phyloP scores from a whole-genome alignment of 208 protist genomes.

The Endotrypanum monterogeii region DNA sequence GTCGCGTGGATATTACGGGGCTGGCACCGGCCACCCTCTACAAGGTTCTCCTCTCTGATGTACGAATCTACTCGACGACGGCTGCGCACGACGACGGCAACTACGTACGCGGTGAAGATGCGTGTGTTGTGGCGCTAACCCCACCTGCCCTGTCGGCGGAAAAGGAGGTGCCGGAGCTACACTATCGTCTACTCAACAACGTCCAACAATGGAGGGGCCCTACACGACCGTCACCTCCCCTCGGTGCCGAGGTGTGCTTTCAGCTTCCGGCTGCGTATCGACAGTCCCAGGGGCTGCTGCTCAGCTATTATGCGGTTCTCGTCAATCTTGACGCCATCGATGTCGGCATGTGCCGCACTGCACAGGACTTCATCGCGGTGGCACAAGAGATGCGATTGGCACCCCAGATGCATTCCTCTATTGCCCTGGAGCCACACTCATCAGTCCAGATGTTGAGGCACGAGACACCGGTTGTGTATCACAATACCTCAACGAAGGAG shows the following conservation, averaged over 20 bases:
- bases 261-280: constrained; percentile 9
- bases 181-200: constrained; percentile 1
- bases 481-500: constrained; percentile 9
- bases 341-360: constrained; percentile 5
- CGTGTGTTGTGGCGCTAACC: constrained; percentile 3
- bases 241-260: constrained; percentile 12
- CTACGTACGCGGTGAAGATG: background rate
- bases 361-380: constrained; percentile 13
- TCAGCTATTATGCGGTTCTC: constrained; percentile 7
- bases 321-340: constrained; percentile 11
- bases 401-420: background rate
- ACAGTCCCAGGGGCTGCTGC: constrained; percentile 6
- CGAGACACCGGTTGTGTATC: constrained; percentile 12
- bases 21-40: constrained; percentile 14
- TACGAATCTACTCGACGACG: background rate
- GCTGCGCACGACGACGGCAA: background rate
- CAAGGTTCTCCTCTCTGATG: constrained; percentile 2
- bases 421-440: background rate
- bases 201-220: background rate
- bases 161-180: background rate
- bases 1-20: constrained; percentile 1
- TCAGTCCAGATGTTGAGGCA: background rate
- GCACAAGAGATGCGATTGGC: constrained; percentile 1
- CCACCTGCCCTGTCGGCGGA: constrained; percentile 1
- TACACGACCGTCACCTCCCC: background rate